Evolutionary conservation across 2,329 filamentous ascomycete species (phyloP), one percentile per base, ranked within the genome.

Genomic region (Colletotrichum scovillei): DNA sequence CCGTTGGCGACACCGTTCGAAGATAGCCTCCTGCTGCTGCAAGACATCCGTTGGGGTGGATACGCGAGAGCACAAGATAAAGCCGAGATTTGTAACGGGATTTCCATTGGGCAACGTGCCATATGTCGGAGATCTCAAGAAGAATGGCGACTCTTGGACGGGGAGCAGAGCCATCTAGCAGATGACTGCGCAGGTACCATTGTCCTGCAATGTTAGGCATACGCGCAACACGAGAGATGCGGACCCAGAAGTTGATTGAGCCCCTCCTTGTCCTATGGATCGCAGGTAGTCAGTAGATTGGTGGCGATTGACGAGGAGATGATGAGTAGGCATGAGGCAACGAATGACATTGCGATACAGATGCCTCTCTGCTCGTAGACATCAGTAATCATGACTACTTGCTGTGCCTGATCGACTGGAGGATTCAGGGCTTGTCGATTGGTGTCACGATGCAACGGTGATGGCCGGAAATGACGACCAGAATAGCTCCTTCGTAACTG

Each of bases 401-500:
- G 14, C 22, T 46, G 46, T 55, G 19, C 59, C 59, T 26, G 16
- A 28, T 72, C 30, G n/a, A n/a, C 22, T 53, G 24, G 26, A 49
- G 24, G 32, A 63, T 58, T 32, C 11, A n/a, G 24, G 32, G 53
- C 69, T 19, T 69, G 69, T 63, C 52, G 32, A 35, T 35, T 60
- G 38, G 26, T 63, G 58, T 38, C 42, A 52, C 42, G 53, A 64
- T 69, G 53, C 30, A 59, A 64, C 24, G 35, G 42, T 63, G 24
- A 56, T 52, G 52, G 49, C 11, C 64, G 38, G 14, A 12, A 35
- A 63, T 68, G 69, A 52, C 69, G 64, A 72, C 32, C 30, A 35
- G 46, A 64, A 42, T 16, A 26, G 30, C 24, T 28, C 35, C 19
- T 11, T 49, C 8, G 42, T 49, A n/a, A n/a, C 19, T 22, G 35